Evolutionary conservation across 495 filamentous ascomycete genomes (phyloP), one percentile per base, ranked within the genome.

Genomic region (Chaetomium cochliodes): DNA sequence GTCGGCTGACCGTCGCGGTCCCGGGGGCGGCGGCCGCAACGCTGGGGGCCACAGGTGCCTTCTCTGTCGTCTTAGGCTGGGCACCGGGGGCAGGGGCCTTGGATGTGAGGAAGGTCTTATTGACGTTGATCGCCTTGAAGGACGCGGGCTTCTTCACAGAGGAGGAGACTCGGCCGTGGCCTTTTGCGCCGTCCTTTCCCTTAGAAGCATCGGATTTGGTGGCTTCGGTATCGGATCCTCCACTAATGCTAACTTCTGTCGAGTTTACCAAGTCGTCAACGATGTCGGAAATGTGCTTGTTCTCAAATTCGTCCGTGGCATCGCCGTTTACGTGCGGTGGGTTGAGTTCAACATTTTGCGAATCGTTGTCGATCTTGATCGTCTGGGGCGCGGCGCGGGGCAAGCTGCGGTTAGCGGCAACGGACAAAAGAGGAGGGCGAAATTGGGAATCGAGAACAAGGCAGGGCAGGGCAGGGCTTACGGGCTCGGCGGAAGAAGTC

Each of bases 61-160:
- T 82, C 59, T 85, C 83, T 70, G 64, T 78, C 69, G 78, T 78
- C 72, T 84, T 91, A 76, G 74, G 68, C 13, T 79, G 72, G 26
- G 72, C 62, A 2, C 72, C 70, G 53, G 76, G 74, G 5, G 79
- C 60, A n/a, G 81, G 64, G 23, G 69, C 68, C 64, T 85, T 85
- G 33, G 84, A 77, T 2, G 87, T 88, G 47, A 93, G 80, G 72
- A 91, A 93, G 33, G 85, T 90, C 74, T 93, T 96, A 70, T 96
- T 96, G 70, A 97, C 93, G 1, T 91, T 96, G 65, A 98, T 91
- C 6, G 92, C 86, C 75, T 97, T 98, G 84, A 98, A 99, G 12
- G 88, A 86, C n/a, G 86, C 75, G 30, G 87, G 88, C 74, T 92
- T 94, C 82, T 93, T 97, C 51, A 90, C 80, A 9, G 81, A 72